Conservation (phyloP, 176 grass and related monocot species). For the Musa itinerans region DNA sequence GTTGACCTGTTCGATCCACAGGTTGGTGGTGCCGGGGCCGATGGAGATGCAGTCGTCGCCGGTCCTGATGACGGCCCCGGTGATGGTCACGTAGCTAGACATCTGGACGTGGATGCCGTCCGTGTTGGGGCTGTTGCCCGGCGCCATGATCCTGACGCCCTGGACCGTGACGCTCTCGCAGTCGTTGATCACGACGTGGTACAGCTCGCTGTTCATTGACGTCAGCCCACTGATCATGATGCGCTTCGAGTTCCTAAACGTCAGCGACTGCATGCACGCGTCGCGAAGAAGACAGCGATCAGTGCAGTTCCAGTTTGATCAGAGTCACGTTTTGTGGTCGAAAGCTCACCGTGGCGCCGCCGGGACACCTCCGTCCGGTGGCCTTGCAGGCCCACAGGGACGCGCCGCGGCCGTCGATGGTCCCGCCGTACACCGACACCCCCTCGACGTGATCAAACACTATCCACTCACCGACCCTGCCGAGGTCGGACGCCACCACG, state of each 20-base stretch:
- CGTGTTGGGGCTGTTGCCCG: constrained; percentile 74
- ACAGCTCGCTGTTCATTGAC: constrained; percentile 65
- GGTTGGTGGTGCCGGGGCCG: constrained; percentile 56
- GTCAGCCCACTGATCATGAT: constrained; percentile 47
- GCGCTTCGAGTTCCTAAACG: constrained; percentile 59
- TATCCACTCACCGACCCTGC: constrained; percentile 33
- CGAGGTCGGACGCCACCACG: constrained; percentile 35
- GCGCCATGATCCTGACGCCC: constrained; percentile 46
- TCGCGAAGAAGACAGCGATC: too few relatives aligned
- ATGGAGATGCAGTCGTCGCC: constrained; percentile 95
- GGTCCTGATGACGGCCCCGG: constrained; percentile 48
- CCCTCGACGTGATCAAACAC: constrained; percentile 57
- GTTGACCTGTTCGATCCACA: constrained; percentile 76
- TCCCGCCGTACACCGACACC: constrained; percentile 56
- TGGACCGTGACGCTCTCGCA: constrained; percentile 41
- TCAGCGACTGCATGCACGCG: constrained; percentile 43
- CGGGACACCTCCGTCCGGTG: constrained; percentile 26
- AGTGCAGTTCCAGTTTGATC: too few relatives aligned
- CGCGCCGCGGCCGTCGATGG: constrained; percentile 52
- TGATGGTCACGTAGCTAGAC: constrained; percentile 51
- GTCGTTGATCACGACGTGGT: constrained; percentile 64
- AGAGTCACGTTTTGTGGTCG: too few relatives aligned
- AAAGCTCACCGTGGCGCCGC: constrained; percentile 35
- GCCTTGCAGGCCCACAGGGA: constrained; percentile 63
- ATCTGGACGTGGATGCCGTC: constrained; percentile 85